Base-by-base conservation (phyloP, 2,329 filamentous ascomycete species). In the Domatiomyces globalis region DNA sequence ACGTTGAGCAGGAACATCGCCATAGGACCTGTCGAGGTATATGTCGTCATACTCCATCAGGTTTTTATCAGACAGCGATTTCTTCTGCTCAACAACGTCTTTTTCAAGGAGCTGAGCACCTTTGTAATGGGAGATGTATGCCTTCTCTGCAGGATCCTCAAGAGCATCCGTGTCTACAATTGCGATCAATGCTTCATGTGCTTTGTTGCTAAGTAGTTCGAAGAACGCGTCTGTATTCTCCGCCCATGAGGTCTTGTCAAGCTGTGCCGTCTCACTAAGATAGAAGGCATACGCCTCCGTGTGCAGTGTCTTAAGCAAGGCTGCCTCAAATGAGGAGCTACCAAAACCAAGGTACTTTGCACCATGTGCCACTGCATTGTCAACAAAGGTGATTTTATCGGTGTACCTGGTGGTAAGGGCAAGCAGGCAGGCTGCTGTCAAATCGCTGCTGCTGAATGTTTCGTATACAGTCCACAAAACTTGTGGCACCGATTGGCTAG, bases 1-100 rank as follows among this genome's bases (percentile, higher is more conserved):
- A 20, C 62, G 51, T 27, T 65, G 51, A 5, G 63, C 48, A 1
- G 65, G 64, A 46, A 60, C 63, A 25, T 59, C 48, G 44, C 53
- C 46, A 45, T 54, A 50, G 20, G 49, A 19, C 4, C 46, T 57
- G 18, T 63, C 58, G 19, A 62, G 49, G 10, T 43, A 50, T 5
- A 42, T 1, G 4, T 50, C 15, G 12, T 51, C 39, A 47, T 54
- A 62, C 43, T 48, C 20, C 29, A 61, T 58, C 20, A 63, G 52
- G 43, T 51, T 58, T 49, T 61, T 61, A 18, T 58, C 57, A 9
- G 54, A 51, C 7, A 62, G 49, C 20, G 57, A 60, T 9, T 54
- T 36, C 48, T 49, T 50, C 18, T 59, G 44, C 29, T 60, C 60
- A 9, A 60, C 20, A 17, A 61, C 33, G 46, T 63, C 58, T 9